Conservation (phyloP, 169 alveolate genomes). For the Babesia bovis region DNA sequence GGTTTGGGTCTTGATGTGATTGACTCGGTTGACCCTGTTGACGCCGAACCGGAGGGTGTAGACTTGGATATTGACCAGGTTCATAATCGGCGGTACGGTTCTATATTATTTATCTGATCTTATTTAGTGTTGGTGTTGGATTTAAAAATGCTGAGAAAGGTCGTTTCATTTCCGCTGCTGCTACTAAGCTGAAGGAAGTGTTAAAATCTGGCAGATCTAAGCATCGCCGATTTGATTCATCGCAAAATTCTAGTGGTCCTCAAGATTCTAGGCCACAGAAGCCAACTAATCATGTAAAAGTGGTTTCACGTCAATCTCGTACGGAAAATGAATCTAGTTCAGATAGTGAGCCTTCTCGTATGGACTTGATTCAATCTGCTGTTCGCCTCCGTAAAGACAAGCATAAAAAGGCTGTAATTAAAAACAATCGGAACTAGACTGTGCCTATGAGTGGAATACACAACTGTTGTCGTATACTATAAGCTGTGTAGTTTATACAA, state of each 20-base stretch:
- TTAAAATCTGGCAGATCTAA: slow-evolving; percentile 39
- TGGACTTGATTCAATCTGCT: background rate
- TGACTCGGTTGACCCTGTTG: slow-evolving; percentile 8
- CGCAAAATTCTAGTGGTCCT: too few species aligned
- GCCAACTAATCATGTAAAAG: too few species aligned
- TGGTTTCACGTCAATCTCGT: background rate
- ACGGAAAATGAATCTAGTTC: slow-evolving; percentile 21
- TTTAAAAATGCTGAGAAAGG: slow-evolving; percentile 8
- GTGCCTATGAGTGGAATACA: too few species aligned
- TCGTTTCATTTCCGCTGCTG: slow-evolving; percentile 47
- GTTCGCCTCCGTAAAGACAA: background rate
- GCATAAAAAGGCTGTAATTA: background rate
- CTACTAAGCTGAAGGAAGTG: slow-evolving; percentile 47
- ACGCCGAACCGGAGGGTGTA: slow-evolving; percentile 16
- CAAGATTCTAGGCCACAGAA: slow-evolving; percentile 20
- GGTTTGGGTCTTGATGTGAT: slow-evolving; percentile 24
- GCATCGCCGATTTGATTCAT: background rate
- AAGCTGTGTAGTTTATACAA: too few species aligned
- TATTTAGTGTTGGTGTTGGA: slow-evolving; percentile 24
- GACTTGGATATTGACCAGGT: slow-evolving; percentile 9
- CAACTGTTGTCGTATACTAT: too few species aligned
- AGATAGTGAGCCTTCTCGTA: slow-evolving; percentile 37
- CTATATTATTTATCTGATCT: background rate
- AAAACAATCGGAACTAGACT: too few species aligned
- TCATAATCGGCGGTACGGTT: slow-evolving; percentile 6